Conservation (phyloP, 345 rosid species). For the Populus pruinosa region DNA sequence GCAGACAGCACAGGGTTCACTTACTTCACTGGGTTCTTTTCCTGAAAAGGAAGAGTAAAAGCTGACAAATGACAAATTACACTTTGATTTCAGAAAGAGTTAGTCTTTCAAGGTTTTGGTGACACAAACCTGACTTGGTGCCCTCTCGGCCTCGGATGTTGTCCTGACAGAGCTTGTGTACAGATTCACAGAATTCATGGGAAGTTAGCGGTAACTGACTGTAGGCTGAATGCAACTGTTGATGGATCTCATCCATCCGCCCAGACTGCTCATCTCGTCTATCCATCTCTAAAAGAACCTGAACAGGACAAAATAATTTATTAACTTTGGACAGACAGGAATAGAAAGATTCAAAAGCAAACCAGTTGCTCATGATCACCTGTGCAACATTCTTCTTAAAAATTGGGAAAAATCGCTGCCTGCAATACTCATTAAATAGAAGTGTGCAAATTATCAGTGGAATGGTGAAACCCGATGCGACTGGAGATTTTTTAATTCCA, state of each 20-base stretch:
- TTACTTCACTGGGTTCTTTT: constrained; percentile 9
- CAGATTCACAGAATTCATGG: constrained; percentile 23
- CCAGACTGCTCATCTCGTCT: constrained; percentile 59
- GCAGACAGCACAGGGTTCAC: neutral
- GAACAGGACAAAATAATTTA: constrained; percentile 14
- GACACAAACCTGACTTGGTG: constrained; percentile 30
- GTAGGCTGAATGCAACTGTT: constrained; percentile 55
- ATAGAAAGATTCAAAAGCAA: neutral
- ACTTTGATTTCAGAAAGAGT: constrained; percentile 1
- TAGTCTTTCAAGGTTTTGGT: neutral
- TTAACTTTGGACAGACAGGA: neutral
- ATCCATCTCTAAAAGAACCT: constrained; percentile 87
- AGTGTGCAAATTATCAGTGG: constrained; percentile 67
- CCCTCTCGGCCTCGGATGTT: constrained; percentile 23
- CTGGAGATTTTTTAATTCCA: constrained; percentile 62
- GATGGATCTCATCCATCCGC: constrained; percentile 47
- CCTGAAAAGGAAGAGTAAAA: constrained; percentile 22
- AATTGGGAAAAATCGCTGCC: constrained; percentile 65
- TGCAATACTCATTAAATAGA: constrained; percentile 76
- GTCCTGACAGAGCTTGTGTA: constrained; percentile 9
- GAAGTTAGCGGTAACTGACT: constrained; percentile 50
- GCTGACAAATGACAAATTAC: constrained; percentile 7
- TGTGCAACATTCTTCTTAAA: constrained; percentile 62
- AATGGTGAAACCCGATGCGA: constrained; percentile 71
- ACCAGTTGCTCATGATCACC: constrained; percentile 33